These are phyloP conservation scores for Solanum ossicruentum DNA, from an alignment of 257 asterid genomes.

Conservation along the genomic window DNA sequence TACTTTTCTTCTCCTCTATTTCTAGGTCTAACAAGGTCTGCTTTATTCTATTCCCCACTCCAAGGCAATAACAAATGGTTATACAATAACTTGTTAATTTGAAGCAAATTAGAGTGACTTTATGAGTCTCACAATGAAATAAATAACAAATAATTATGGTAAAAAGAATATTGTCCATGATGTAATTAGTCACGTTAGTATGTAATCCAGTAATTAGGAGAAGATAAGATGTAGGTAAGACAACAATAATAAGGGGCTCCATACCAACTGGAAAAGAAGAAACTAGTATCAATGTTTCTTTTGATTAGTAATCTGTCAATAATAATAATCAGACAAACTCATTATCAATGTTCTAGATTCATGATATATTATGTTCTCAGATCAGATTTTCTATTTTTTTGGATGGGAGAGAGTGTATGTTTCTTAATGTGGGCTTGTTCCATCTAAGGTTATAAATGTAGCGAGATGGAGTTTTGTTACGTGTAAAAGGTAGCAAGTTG, in stretches of 20 bases:
- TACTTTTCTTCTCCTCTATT: not conserved
- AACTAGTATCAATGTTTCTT: too few relatives aligned
- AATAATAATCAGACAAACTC: too few relatives aligned
- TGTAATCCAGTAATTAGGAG: not conserved
- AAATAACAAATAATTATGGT: not conserved
- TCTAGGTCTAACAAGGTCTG: not conserved
- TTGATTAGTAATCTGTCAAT: too few relatives aligned
- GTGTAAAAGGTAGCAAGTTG: too few relatives aligned
- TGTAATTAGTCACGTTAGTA: not conserved
- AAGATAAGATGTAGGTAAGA: not conserved
- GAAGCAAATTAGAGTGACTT: not conserved
- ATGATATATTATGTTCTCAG: too few relatives aligned
- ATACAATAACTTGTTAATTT: not conserved
- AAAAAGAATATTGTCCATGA: not conserved
- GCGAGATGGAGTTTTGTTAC: too few relatives aligned
- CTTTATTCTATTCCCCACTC: not conserved
- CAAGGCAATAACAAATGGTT: not conserved
- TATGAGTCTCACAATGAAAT: not conserved
- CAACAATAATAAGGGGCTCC: not conserved
- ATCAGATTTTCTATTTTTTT: too few relatives aligned
- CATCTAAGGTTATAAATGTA: too few relatives aligned
- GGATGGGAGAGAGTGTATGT: too few relatives aligned
- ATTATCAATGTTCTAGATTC: too few relatives aligned
- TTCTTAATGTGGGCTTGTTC: too few relatives aligned
- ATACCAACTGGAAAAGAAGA: too few relatives aligned